Conservation (phyloP, 1,284 basidiomycete species). For the Cutaneotrichosporon sp. region DNA sequence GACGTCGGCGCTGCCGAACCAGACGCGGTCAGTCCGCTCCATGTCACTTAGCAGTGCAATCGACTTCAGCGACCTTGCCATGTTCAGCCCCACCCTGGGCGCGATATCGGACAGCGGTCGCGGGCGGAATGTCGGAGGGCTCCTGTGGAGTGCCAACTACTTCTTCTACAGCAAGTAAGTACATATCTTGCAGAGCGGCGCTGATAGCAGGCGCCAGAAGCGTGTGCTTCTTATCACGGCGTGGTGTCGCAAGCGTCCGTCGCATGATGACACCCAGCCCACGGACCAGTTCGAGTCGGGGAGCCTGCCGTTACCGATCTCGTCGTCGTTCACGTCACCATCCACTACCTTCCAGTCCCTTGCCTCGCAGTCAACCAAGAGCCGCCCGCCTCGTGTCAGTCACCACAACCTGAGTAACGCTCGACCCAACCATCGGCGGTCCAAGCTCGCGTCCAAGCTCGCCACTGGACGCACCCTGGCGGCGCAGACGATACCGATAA, state of each 20-base stretch:
- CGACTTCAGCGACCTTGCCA: slow-evolving; percentile 21
- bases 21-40: slow-evolving; percentile 4
- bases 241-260: slow-evolving; percentile 71
- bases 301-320: slow-evolving; percentile 39
- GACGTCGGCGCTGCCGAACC: slow-evolving; percentile 11
- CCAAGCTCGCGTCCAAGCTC: slow-evolving; percentile 26
- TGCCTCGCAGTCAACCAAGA: slow-evolving; percentile 18
- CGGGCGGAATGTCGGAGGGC: slow-evolving; percentile 64
- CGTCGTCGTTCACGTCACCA: slow-evolving; percentile 35
- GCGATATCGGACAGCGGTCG: slow-evolving; percentile 51
- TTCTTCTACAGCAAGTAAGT: slow-evolving; percentile 91
- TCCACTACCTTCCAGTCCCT: slow-evolving; percentile 19
- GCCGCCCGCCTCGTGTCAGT: slow-evolving; percentile 13
- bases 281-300: slow-evolving; percentile 23
- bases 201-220: slow-evolving; percentile 60
- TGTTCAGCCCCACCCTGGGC: slow-evolving; percentile 22
- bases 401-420: slow-evolving; percentile 31
- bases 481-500: slow-evolving; percentile 45
- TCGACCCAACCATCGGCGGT: slow-evolving; percentile 29
- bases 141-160: slow-evolving; percentile 96
- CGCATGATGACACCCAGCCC: slow-evolving; percentile 17
- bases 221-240: slow-evolving; percentile 89
- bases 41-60: slow-evolving; percentile 48
- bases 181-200: not conserved
- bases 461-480: slow-evolving; percentile 24